Conservation (phyloP, 768 basidiomycete genomes). For the Lentinus brumalis region DNA sequence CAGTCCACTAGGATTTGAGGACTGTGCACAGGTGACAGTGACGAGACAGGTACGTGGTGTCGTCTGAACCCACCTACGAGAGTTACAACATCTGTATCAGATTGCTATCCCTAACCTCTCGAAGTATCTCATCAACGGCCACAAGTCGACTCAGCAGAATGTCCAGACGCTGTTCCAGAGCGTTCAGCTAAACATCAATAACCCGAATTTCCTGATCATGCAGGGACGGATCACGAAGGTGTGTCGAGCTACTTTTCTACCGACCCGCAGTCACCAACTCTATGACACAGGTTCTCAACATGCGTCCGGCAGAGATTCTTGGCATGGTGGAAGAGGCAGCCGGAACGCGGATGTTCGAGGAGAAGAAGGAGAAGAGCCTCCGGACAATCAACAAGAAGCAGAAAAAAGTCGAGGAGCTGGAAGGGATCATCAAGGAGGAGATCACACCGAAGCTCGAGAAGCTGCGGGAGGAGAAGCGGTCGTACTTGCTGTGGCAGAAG, state of each 20-base stretch:
- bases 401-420: conserved; percentile 91
- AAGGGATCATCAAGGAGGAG: conserved; percentile 78
- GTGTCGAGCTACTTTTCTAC: conserved; percentile 5
- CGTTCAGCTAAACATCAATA: conserved; percentile 98
- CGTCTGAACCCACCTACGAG: background rate
- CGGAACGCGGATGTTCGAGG: conserved; percentile 99
- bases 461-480: conserved; percentile 84
- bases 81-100: conserved; percentile 39
- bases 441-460: conserved; percentile 94
- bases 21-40: conserved; percentile 88
- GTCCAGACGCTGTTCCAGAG: conserved; percentile 94
- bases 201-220: conserved; percentile 99
- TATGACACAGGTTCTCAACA: conserved; percentile 75
- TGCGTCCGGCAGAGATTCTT: conserved; percentile 96
- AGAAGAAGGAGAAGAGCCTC: conserved; percentile 93
- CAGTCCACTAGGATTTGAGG: conserved; percentile 81
- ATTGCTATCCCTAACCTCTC: conserved; percentile 91
- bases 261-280: no score
- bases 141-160: conserved; percentile 82
- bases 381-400: conserved; percentile 98
- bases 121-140: conserved; percentile 95
- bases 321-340: conserved; percentile 99
- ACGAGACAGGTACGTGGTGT: conserved; percentile 77
- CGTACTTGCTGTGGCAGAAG: conserved; percentile 90
- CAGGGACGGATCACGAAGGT: conserved; percentile 99